phyloP scores from a whole-genome alignment of 805 yeast genomes.

The Danielia oregonensis region DNA sequence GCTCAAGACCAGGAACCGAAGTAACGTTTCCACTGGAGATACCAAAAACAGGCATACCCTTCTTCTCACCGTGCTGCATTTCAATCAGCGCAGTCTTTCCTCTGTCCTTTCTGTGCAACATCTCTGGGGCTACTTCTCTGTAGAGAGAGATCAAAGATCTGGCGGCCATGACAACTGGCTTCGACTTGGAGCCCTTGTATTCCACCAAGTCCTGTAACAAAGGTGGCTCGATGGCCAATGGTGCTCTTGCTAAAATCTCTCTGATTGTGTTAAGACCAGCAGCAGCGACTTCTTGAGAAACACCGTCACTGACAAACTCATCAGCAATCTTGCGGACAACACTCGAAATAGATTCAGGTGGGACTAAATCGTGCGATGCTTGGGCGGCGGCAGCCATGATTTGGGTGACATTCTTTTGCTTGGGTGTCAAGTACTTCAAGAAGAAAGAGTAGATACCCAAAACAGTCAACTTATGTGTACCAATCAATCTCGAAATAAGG shows the following conservation, averaged over 20 bases:
- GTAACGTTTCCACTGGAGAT: constrained; percentile 58
- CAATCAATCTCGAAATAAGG: constrained; percentile 81
- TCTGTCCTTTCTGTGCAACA: constrained; percentile 85
- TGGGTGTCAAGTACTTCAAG: constrained; percentile 87
- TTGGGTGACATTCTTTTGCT: constrained; percentile 91
- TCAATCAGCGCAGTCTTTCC: constrained; percentile 91
- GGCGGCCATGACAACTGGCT: constrained; percentile 93
- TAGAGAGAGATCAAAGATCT: constrained; percentile 79
- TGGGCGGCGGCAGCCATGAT: constrained; percentile 97
- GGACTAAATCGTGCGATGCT: constrained; percentile 93
- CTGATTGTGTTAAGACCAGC: constrained; percentile 96
- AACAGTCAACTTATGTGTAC: constrained; percentile 90
- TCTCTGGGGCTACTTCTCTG: constrained; percentile 94
- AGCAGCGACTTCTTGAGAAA: constrained; percentile 94
- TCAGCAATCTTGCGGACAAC: constrained; percentile 91
- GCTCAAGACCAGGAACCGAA: constrained; percentile 89
- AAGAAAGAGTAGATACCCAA: constrained; percentile 87
- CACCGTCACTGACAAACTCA: constrained; percentile 98
- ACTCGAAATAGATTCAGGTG: constrained; percentile 83
- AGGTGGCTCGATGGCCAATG: constrained; percentile 86
- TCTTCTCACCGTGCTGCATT: constrained; percentile 54
- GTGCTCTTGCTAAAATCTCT: constrained; percentile 90
- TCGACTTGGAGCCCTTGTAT: constrained; percentile 89
- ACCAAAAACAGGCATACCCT: constrained; percentile 61
- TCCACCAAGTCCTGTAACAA: constrained; percentile 85